A percentile compares a stretch with the other conserved stretches of the same genome.
These are phyloP conservation scores for Phytophthora fragariaefolia DNA, from an alignment of 352 stramenopile genomes.

Conservation along the genomic window DNA sequence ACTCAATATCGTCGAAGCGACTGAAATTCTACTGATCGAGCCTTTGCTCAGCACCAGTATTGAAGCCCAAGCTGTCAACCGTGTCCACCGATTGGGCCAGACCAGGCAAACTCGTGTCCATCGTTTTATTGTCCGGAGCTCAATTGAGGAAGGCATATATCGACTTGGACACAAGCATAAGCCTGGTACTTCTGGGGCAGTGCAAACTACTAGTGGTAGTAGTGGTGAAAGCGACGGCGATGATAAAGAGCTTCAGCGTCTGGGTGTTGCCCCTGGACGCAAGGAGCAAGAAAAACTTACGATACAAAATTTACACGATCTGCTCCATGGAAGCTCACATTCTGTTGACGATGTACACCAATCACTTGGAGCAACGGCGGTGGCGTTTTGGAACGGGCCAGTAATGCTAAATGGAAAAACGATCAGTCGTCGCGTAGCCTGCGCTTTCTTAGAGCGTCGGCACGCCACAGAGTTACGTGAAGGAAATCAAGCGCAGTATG, in stretches of 20 bases:
- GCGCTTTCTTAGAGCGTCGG: constrained; percentile 47
- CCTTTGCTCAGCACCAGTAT: constrained; percentile 87
- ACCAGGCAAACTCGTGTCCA: constrained; percentile 83
- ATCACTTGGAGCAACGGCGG: not conserved
- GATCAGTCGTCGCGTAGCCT: constrained; percentile 37
- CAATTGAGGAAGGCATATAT: constrained; percentile 91
- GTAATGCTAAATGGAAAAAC: constrained; percentile 50
- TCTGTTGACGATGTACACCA: not conserved
- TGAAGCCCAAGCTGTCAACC: constrained; percentile 90
- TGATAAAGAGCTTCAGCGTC: constrained; percentile 26
- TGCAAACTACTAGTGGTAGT: constrained; percentile 4
- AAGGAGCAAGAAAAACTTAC: constrained; percentile 68
- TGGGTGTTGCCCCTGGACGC: constrained; percentile 47
- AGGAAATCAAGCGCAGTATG: constrained; percentile 5
- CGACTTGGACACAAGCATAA: constrained; percentile 31
- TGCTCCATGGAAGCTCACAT: constrained; percentile 42
- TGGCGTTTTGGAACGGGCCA: constrained; percentile 53
- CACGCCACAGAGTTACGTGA: constrained; percentile 39
- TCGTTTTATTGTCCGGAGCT: constrained; percentile 89
- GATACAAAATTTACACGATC: constrained; percentile 51
- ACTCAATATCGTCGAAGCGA: constrained; percentile 93
- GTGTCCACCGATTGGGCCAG: constrained; percentile 93
- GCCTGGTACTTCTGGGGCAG: not conserved
- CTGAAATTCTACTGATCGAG: constrained; percentile 92
- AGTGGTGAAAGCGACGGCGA: constrained; percentile 22